A percentile compares a stretch with the other conserved stretches of the same genome.
Conservation (phyloP, 305 asterid species). For the Fraxinus floribunda region DNA sequence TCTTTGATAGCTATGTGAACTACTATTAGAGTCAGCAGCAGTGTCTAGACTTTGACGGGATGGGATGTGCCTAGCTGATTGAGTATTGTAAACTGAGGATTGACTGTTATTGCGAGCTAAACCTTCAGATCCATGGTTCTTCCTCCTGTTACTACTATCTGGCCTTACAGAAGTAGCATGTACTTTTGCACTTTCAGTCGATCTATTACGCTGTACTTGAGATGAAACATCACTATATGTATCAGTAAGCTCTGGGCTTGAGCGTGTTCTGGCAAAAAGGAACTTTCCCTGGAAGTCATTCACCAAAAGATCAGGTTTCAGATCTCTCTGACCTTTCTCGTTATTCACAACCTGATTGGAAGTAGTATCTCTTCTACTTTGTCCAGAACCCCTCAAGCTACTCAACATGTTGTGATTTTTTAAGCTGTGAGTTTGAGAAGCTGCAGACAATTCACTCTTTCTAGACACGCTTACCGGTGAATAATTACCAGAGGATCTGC, state of each 20-base stretch:
- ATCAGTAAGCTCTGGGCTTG: conserved; percentile 95
- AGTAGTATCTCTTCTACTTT: conserved; percentile 39
- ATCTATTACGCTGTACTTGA: conserved; percentile 32
- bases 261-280: conserved; percentile 78
- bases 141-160: conserved; percentile 45
- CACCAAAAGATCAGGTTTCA: conserved; percentile 53
- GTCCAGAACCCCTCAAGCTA: conserved; percentile 43
- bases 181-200: conserved; percentile 47
- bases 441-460: conserved; percentile 37
- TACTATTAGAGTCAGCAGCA: conserved; percentile 45
- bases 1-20: conserved; percentile 45
- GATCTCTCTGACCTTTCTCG: conserved; percentile 54
- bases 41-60: conserved; percentile 54
- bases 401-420: conserved; percentile 45
- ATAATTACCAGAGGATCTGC: conserved; percentile 33
- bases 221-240: conserved; percentile 46
- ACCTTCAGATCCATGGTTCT: conserved; percentile 52
- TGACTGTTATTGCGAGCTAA: conserved; percentile 48
- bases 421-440: conserved; percentile 47
- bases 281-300: conserved; percentile 62
- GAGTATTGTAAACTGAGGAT: conserved; percentile 47
- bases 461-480: conserved; percentile 40
- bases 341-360: conserved; percentile 43
- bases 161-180: conserved; percentile 38
- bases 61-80: conserved; percentile 43